These are phyloP conservation scores for Coemansia sp. DNA, from an alignment of 192 early-diverging fungal genomes.

Conservation along the genomic window DNA sequence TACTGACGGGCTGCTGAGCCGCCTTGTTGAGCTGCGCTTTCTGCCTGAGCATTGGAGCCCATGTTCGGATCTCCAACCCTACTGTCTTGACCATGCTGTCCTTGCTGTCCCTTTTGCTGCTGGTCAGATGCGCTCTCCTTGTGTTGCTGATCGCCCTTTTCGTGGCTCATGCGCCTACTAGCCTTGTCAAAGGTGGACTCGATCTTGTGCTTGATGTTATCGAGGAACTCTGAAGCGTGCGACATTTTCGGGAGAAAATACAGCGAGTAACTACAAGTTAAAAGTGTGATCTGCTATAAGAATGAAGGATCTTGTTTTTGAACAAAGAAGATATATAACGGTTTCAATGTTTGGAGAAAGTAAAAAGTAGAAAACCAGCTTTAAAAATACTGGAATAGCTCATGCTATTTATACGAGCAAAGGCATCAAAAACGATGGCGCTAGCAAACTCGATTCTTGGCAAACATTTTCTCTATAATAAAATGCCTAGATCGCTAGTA, in stretches of 20 bases:
- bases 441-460: too few species aligned
- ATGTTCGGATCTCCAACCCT: not conserved
- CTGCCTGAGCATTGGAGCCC: constrained; percentile 4
- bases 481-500: not conserved
- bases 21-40: not conserved
- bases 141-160: constrained; percentile 11
- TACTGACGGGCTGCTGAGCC: not conserved
- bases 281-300: not conserved
- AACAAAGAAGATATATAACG: not conserved
- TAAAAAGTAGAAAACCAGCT: not conserved
- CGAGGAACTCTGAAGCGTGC: constrained; percentile 24
- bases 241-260: not conserved
- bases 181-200: constrained; percentile 37
- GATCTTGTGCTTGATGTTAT: constrained; percentile 47
- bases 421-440: not conserved
- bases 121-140: constrained; percentile 4
- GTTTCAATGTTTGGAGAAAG: constrained; percentile 1
- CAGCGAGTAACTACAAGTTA: not conserved
- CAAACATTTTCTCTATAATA: not conserved
- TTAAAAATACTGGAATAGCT: not conserved
- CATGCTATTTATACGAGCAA: not conserved
- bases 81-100: constrained; percentile 21
- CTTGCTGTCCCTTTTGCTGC: constrained; percentile 7
- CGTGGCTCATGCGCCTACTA: constrained; percentile 41
- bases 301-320: not conserved